phyloP scores from a whole-genome alignment of 78 protist species.

The Tieghemostelium lacteum region DNA sequence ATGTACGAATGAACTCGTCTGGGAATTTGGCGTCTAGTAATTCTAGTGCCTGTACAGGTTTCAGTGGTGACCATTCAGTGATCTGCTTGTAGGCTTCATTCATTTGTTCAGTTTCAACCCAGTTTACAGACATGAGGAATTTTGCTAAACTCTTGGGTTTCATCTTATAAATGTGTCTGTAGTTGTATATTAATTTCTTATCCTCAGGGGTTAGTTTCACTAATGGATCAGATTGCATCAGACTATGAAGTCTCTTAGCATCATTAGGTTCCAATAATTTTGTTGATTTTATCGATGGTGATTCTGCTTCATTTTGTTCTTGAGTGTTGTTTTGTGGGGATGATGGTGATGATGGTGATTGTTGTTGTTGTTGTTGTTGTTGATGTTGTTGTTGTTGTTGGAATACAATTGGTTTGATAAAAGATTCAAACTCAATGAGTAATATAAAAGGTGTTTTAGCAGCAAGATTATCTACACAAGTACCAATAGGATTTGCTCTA shows the following conservation, averaged over 20 bases:
- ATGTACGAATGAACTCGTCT: conserved; percentile 85
- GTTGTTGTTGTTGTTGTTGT: not conserved
- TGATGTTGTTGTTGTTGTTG: not conserved
- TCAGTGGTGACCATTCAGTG: conserved; percentile 58
- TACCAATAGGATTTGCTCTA: conserved; percentile 83
- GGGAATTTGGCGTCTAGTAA: conserved; percentile 86
- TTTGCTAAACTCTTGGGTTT: conserved; percentile 71
- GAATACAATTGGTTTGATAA: conserved; percentile 61
- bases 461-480: conserved; percentile 65
- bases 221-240: conserved; percentile 69
- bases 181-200: conserved; percentile 30
- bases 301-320: not conserved
- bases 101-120: conserved; percentile 54
- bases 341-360: not conserved
- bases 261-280: conserved; percentile 20
- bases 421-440: conserved; percentile 67
- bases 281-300: not conserved
- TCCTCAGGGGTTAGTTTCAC: conserved; percentile 45
- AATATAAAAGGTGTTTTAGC: conserved; percentile 50
- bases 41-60: conserved; percentile 78
- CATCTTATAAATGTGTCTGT: conserved; percentile 29
- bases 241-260: conserved; percentile 2
- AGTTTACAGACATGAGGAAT: conserved; percentile 37
- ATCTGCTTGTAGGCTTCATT: conserved; percentile 50
- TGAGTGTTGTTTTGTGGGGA: not conserved